Evolutionary conservation across 305 asterid genomes (phyloP), one percentile per base, ranked within the genome.

Genomic region (Nicotiana rustica): DNA sequence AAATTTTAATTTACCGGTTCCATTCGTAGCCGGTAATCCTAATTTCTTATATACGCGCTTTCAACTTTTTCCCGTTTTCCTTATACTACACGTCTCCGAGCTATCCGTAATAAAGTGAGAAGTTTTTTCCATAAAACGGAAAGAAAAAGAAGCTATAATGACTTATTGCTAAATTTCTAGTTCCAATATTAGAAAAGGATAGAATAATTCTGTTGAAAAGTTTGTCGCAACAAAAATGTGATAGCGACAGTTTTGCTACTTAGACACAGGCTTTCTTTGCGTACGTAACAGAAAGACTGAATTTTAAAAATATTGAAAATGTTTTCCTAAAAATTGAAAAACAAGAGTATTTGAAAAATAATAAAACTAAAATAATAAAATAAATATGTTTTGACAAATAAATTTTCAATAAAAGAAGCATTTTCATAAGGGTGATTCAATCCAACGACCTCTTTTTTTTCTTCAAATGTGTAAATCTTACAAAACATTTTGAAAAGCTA

Each of bases 1-100:
- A 85, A 19, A 31, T n/a, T 57, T 71, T 82, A 52, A 79, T 36
- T 86, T 61, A 88, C 88, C 68, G 65, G 61, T 8, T 47, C 62
- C 59, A 21, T 71, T 82, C 83, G 92, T 91, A 13, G 83, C 77
- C 85, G 66, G 89, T 87, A 10, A 76, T 66, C 77, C 25, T 19
- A 8, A 25, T 6, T 55, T 41, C 15, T 59, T n/a, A 56, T 18
- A 4, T 55, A 82, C 87, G 84, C 91, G 88, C 89, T 86, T 87
- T 36, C 57, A 10, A 0, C 29, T 18, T 57, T 25, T 25, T 25
- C 25, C 25, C 25, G 25, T 25, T 25, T 65, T 66, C 25, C 55
- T 19, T 41, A 0, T 38, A 3, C 79, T 6, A 3, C 79, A 73
- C 41, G 60, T 25, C 79, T 56, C n/a, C 15, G n/a, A 56, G 8